Base-by-base conservation (phyloP, 768 basidiomycete genomes). In the Trametes punicea region DNA sequence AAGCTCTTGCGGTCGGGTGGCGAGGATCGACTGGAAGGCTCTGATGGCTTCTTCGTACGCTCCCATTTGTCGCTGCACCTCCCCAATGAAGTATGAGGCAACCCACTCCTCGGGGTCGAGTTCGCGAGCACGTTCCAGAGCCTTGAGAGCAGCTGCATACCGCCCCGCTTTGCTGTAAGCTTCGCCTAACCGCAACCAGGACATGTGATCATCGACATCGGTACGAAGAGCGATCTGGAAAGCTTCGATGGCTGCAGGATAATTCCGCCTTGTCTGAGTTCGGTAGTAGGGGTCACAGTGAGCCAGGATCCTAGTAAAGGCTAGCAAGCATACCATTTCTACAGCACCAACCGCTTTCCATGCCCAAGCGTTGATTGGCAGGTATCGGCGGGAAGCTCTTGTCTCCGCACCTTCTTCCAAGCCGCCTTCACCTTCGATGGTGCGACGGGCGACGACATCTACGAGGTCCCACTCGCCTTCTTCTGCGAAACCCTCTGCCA, bases 281-380 rank as follows among this genome's bases (percentile, higher is more conserved):
- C 29, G n/a, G 15, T 23, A 20, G 40, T 57, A 25, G 36, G 52
- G 11, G 46, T 10, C 25, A 55, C 18, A 41, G 6, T 42, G 10
- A 63, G 41, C 25, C 33, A 40, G 57, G 48, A 62, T 50, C 45
- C 10, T 16, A 6, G 29, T 20, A 20, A 40, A 74, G 4, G n/a
- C n/a, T 44, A 25, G 21, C 23, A 38, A 10, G 26, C 87, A 70
- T 65, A 94, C 96, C 73, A 95, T 73, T 69, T 95, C 93, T 2
- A 94, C 94, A 0, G 92, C 83, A 1, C 93, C 97, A 31, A 93
- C 72, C 20, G 94, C 95, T 71, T 97, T 98, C 95, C 96, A 99
- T 3, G 97, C 97, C 97, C 97, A 99, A 7, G 87, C 81, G 64
- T 96, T 94, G 33, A 83, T 84, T 0, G 90, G 87, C 62, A 83